Evolutionary conservation across 1,284 basidiomycete species (phyloP).

Genomic region (Grifola frondosa): DNA sequence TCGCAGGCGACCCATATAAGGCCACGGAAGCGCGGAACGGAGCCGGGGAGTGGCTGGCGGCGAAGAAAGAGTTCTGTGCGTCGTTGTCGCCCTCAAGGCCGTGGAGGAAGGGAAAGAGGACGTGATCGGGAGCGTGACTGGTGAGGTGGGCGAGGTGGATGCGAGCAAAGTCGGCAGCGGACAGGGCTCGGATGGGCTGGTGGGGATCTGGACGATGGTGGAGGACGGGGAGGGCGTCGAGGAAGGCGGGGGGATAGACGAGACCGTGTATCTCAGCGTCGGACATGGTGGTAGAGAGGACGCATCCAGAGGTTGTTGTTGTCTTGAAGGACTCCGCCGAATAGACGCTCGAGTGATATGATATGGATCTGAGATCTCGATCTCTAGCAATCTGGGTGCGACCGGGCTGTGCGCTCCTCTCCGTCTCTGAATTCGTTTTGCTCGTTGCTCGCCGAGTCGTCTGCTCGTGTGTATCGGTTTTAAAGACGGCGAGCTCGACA

Average conservation of each 20-base stretch:
- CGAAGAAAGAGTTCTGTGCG: conserved; percentile 78
- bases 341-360: too few species aligned
- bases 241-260: conserved; percentile 39
- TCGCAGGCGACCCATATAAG: conserved; percentile 69
- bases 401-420: too few species aligned
- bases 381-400: too few species aligned
- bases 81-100: conserved; percentile 78
- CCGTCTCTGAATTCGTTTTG: too few species aligned
- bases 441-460: too few species aligned
- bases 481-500: too few species aligned
- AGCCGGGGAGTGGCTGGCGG: conserved; percentile 32
- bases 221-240: conserved; percentile 40
- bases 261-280: conserved; percentile 39
- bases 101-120: conserved; percentile 83
- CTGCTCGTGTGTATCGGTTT: too few species aligned
- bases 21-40: conserved; percentile 51
- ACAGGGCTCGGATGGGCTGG: conserved; percentile 49
- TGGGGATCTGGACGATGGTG: conserved; percentile 39
- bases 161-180: conserved; percentile 54
- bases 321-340: too few species aligned
- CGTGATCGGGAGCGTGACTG: conserved; percentile 69
- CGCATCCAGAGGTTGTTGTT: neutral
- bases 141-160: conserved; percentile 64
- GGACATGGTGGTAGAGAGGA: conserved; percentile 12
- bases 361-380: too few species aligned